These are phyloP conservation scores for Apiospora phragmitis DNA, from an alignment of 2,329 filamentous ascomycete genomes.

Conservation along the genomic window DNA sequence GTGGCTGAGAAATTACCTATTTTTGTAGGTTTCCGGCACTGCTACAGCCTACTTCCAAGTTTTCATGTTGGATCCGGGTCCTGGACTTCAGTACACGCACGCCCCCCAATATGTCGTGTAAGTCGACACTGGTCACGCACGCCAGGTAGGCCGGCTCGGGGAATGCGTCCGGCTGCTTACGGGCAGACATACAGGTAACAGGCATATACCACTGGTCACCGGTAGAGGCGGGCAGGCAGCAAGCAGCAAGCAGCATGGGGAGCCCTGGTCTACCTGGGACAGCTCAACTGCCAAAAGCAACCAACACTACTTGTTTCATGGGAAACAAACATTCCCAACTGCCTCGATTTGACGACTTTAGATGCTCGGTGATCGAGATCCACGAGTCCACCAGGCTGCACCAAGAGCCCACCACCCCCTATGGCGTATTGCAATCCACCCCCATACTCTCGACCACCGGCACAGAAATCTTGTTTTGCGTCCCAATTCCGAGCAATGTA, in stretches of 20 bases:
- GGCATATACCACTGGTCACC: not conserved
- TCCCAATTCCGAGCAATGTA: not conserved
- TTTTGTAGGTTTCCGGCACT: not conserved
- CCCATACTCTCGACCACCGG: not conserved
- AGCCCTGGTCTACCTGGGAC: not conserved
- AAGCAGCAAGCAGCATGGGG: not conserved
- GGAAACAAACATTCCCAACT: not conserved
- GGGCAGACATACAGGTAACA: not conserved
- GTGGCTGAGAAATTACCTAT: not conserved
- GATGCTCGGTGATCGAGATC: conserved; percentile 16
- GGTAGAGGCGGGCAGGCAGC: not conserved
- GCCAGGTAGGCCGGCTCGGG: not conserved
- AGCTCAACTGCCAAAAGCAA: not conserved
- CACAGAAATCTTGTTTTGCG: conserved; percentile 16
- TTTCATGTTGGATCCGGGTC: not conserved
- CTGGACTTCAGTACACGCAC: not conserved
- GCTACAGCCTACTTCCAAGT: conserved; percentile 6
- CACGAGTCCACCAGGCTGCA: not conserved
- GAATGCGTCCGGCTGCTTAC: not conserved
- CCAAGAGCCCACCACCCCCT: not conserved
- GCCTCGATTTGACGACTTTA: not conserved
- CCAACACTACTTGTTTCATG: conserved; percentile 1
- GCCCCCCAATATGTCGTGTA: not conserved
- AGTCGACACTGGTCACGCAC: not conserved
- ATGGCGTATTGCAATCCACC: conserved; percentile 7